phyloP scores from a whole-genome alignment of 306 rosid species.

The Quercus mongolica region DNA sequence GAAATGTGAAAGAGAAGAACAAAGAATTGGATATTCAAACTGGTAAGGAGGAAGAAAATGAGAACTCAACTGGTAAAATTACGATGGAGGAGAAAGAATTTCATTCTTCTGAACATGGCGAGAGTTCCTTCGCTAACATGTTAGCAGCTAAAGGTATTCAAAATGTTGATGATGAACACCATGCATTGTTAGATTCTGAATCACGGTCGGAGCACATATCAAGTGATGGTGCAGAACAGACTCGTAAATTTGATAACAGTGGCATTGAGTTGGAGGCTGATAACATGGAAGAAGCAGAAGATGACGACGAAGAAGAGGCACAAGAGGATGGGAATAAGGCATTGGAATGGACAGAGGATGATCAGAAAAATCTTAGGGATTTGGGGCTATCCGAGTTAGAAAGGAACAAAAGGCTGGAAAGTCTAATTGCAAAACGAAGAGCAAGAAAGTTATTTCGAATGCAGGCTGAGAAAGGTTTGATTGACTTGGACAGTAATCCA shows the following conservation, averaged over 20 bases:
- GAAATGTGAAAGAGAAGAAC: conserved; percentile 33
- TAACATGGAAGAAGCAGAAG: conserved; percentile 34
- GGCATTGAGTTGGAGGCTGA: conserved; percentile 9
- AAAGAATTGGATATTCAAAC: conserved; percentile 33
- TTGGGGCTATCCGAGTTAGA: conserved; percentile 83
- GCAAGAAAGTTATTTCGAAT: conserved; percentile 36
- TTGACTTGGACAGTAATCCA: conserved; percentile 16
- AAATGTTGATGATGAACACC: not conserved
- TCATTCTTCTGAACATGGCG: conserved; percentile 16
- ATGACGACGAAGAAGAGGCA: conserved; percentile 31
- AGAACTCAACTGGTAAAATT: conserved; percentile 7
- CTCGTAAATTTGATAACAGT: conserved; percentile 6
- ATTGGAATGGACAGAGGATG: conserved; percentile 84
- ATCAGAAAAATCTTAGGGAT: conserved; percentile 67
- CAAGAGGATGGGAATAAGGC: conserved; percentile 46
- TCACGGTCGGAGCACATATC: conserved; percentile 24
- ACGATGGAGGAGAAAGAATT: not conserved
- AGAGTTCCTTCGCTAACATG: conserved; percentile 23
- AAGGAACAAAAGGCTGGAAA: conserved; percentile 72
- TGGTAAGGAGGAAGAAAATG: conserved; percentile 26
- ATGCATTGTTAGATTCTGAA: conserved; percentile 30
- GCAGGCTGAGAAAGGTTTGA: conserved; percentile 35
- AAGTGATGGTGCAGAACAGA: conserved; percentile 1
- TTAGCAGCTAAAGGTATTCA: conserved; percentile 3
- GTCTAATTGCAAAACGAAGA: conserved; percentile 70